A percentile compares a stretch with the other conserved stretches of the same genome.
phyloP scores from a whole-genome alignment of 768 basidiomycete genomes.

The Psilocybe cubensis region DNA sequence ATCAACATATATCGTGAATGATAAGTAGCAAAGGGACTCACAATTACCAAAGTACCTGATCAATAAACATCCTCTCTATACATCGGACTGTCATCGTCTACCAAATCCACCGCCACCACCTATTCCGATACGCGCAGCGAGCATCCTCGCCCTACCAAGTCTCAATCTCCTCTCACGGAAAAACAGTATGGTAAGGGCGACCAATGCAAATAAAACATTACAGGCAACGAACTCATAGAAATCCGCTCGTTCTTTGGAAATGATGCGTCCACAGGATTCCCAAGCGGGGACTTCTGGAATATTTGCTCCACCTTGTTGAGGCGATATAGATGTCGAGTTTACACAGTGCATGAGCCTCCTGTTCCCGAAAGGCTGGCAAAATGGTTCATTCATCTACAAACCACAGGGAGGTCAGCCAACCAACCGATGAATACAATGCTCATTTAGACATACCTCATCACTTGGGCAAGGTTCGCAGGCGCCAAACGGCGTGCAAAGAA shows the following conservation, averaged over 20 bases:
- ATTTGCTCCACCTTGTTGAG: neutral
- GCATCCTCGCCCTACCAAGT: slow-evolving; percentile 73
- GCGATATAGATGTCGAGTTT: slow-evolving; percentile 34
- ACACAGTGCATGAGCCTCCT: slow-evolving; percentile 86
- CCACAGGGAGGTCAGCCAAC: neutral
- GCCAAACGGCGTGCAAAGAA: slow-evolving; percentile 29
- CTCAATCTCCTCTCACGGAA: slow-evolving; percentile 71
- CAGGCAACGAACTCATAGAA: slow-evolving; percentile 92
- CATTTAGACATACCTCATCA: slow-evolving; percentile 51
- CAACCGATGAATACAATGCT: neutral
- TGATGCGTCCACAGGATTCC: slow-evolving; percentile 92
- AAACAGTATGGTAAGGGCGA: slow-evolving; percentile 69
- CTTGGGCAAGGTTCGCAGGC: slow-evolving; percentile 53
- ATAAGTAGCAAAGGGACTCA: neutral
- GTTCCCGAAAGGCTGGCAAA: slow-evolving; percentile 96
- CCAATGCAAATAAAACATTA: slow-evolving; percentile 71
- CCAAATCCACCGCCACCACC: slow-evolving; percentile 34
- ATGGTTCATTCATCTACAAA: slow-evolving; percentile 78
- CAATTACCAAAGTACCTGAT: neutral
- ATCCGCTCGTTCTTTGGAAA: slow-evolving; percentile 77
- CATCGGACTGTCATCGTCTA: slow-evolving; percentile 17
- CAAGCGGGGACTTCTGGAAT: slow-evolving; percentile 72
- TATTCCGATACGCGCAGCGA: slow-evolving; percentile 86
- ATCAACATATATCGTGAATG: slow-evolving; percentile 2
- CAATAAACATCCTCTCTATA: neutral